phyloP scores from a whole-genome alignment of 305 asterid genomes.

The Rubia peregrina region DNA sequence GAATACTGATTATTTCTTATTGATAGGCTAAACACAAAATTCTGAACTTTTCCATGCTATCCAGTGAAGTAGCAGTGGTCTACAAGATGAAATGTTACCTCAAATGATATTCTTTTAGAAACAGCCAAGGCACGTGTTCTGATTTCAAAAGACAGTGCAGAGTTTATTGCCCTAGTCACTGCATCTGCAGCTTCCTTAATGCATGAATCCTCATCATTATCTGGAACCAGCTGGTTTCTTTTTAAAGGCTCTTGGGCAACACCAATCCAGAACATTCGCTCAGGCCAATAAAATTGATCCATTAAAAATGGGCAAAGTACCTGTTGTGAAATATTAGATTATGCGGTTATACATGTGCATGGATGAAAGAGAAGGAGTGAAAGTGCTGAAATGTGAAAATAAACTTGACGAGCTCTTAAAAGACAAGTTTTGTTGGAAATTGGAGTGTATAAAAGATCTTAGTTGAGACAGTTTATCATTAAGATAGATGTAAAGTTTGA shows the following conservation, averaged over 20 bases:
- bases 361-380: not conserved
- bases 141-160: conserved; percentile 45
- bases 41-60: not conserved
- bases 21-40: not conserved
- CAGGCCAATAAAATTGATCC: conserved; percentile 97
- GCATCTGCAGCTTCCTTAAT: conserved; percentile 46
- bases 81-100: conserved; percentile 40
- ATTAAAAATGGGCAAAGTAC: conserved; percentile 77
- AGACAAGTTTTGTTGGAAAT: not conserved
- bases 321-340: conserved; percentile 29
- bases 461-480: not conserved
- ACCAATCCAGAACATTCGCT: conserved; percentile 97
- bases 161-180: conserved; percentile 42
- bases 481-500: not conserved
- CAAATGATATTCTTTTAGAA: conserved; percentile 45
- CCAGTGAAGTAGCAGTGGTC: not conserved
- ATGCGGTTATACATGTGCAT: not conserved
- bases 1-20: not conserved
- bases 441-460: not conserved
- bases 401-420: not conserved
- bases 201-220: conserved; percentile 39
- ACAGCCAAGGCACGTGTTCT: conserved; percentile 51
- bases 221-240: conserved; percentile 49
- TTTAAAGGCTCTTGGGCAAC: conserved; percentile 78
- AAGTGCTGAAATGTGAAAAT: not conserved